These are phyloP conservation scores for Saccharomycopsis microspora DNA, from an alignment of 805 yeast species.

Conservation along the genomic window DNA sequence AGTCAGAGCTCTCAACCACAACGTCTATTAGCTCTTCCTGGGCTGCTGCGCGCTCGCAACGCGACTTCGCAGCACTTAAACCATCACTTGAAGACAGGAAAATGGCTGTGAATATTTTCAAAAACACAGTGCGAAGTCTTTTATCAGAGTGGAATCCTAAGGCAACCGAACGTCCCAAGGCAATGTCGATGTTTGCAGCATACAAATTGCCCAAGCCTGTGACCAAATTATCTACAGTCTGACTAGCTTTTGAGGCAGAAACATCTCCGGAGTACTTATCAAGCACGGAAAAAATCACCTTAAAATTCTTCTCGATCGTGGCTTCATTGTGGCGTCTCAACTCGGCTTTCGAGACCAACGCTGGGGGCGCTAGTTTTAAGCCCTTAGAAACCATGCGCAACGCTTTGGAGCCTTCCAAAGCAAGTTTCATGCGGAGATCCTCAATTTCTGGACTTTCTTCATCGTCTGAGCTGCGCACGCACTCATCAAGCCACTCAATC, in stretches of 20 bases:
- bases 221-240: constrained; percentile 52
- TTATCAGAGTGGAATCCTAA: constrained; percentile 63
- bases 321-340: constrained; percentile 1
- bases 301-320: constrained; percentile 5
- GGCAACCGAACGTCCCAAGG: constrained; percentile 63
- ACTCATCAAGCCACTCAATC: constrained; percentile 6
- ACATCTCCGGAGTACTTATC: constrained; percentile 24
- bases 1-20: constrained; percentile 25
- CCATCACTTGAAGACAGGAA: constrained; percentile 22
- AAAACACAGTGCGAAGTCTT: constrained; percentile 58
- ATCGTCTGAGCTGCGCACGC: not conserved
- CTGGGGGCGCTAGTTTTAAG: constrained; percentile 1
- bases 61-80: not conserved
- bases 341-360: not conserved
- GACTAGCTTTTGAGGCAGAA: constrained; percentile 34
- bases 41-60: not conserved
- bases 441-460: not conserved
- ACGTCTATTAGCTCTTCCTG: constrained; percentile 5
- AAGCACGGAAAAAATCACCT: not conserved
- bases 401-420: constrained; percentile 5
- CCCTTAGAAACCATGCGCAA: not conserved
- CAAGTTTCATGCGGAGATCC: not conserved
- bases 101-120: constrained; percentile 68
- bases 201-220: constrained; percentile 57
- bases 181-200: constrained; percentile 64